These are phyloP conservation scores for Colletotrichum destructivum DNA, from an alignment of 2,329 filamentous ascomycete genomes.

Conservation along the genomic window DNA sequence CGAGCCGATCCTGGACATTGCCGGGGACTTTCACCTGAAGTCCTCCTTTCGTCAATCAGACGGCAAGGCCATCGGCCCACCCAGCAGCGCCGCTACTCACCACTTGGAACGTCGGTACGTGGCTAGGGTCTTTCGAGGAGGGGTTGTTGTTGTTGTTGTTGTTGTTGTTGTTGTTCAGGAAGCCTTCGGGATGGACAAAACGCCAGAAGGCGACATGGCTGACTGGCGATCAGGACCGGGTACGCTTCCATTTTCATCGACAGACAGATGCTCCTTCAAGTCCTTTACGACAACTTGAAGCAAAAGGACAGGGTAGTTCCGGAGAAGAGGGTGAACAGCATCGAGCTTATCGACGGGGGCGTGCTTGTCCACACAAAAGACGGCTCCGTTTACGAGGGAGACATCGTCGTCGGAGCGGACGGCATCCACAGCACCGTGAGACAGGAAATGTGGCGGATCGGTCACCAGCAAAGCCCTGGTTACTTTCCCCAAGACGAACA, in stretches of 20 bases:
- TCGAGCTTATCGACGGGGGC: constrained; percentile 32
- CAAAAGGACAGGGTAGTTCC: constrained; percentile 47
- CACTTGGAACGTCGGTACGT: constrained; percentile 26
- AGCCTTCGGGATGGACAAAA: no score
- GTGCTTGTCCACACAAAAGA: constrained; percentile 51
- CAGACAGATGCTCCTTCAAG: constrained; percentile 53
- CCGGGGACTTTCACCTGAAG: constrained; percentile 37
- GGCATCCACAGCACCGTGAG: constrained; percentile 58
- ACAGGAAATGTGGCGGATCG: constrained; percentile 48
- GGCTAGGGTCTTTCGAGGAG: no score
- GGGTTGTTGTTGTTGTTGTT: no score
- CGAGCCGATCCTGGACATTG: constrained; percentile 46
- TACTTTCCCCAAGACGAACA: constrained; percentile 46
- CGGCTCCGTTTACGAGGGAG: constrained; percentile 50
- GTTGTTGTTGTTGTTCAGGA: no score
- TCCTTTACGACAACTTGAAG: constrained; percentile 52
- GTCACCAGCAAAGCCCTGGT: constrained; percentile 44
- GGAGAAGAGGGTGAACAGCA: constrained; percentile 32
- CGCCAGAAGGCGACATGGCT: neutral
- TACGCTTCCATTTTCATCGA: constrained; percentile 55
- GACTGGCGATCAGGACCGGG: constrained; percentile 38
- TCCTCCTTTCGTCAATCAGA: constrained; percentile 11
- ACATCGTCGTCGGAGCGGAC: constrained; percentile 57
- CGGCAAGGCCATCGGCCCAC: constrained; percentile 43
- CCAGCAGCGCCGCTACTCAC: neutral